Percentiles rank a stretch among this genome's conserved stretches.
These are phyloP conservation scores for Boletus tylopilopsis DNA, from an alignment of 768 basidiomycete species.

Conservation along the genomic window DNA sequence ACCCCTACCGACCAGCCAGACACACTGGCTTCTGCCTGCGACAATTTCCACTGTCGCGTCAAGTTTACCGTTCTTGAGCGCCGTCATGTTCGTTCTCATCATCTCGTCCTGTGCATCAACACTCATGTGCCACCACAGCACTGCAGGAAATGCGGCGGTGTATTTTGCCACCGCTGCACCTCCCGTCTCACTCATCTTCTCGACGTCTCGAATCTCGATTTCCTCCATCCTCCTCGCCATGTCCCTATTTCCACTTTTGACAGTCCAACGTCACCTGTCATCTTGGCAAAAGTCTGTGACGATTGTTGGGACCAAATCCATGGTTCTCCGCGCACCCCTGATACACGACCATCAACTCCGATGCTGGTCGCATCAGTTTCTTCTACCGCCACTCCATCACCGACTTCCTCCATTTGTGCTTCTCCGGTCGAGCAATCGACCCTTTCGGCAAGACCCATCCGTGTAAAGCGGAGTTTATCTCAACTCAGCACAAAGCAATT, in stretches of 20 bases:
- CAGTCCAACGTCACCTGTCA: slow-evolving; percentile 57
- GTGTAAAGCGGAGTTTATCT: slow-evolving; percentile 27
- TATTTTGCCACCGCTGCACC: slow-evolving; percentile 67
- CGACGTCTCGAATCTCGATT: slow-evolving; percentile 67
- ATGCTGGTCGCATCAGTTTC: slow-evolving; percentile 33
- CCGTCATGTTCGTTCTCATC: slow-evolving; percentile 55
- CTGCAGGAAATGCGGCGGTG: slow-evolving; percentile 80
- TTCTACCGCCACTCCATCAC: slow-evolving; percentile 31
- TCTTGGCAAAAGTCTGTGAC: slow-evolving; percentile 64
- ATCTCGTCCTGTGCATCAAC: not conserved
- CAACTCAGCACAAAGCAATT: slow-evolving; percentile 25
- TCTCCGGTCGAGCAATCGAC: slow-evolving; percentile 29
- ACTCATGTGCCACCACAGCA: slow-evolving; percentile 45
- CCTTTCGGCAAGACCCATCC: slow-evolving; percentile 16
- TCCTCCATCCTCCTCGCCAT: slow-evolving; percentile 68
- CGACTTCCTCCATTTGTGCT: slow-evolving; percentile 34
- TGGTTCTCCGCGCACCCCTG: slow-evolving; percentile 46
- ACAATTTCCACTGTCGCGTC: slow-evolving; percentile 68
- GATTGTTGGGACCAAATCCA: slow-evolving; percentile 76
- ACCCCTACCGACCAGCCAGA: slow-evolving; percentile 51
- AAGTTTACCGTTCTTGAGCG: slow-evolving; percentile 68
- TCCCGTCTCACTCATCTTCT: slow-evolving; percentile 58
- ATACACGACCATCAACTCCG: slow-evolving; percentile 35
- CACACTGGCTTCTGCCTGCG: slow-evolving; percentile 56
- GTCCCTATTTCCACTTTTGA: slow-evolving; percentile 56